Evolutionary conservation across 176 grass and related monocot species (phyloP), one percentile per base, ranked within the genome.

Genomic region (Areca catechu): DNA sequence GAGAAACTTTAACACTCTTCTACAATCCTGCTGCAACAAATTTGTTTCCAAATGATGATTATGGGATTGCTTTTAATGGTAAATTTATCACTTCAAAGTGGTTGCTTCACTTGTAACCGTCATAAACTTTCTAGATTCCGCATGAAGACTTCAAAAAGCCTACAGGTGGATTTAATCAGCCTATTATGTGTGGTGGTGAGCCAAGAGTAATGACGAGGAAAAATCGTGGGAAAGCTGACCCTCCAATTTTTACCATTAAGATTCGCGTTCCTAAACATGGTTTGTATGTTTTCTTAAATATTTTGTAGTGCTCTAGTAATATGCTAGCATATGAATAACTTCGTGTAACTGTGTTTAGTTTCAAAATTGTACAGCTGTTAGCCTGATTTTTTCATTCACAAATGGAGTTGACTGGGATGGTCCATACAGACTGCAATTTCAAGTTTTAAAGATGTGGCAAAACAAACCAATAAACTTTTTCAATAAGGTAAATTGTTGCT

Each of bases 111-210:
- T 9, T 43, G 34, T 43, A 43, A 43, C 14, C 14, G 34, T 43
- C 34, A 29, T 29, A 43, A 43, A 43, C 0, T 43, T 43, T 43
- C 34, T 43, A 12, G 34, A 43, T 43, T 65, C 55, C 4, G 12
- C 1, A 16, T 69, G 4, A 48, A 50, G 12, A 2, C 34, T 30
- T n/a, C 50, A 20, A 24, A 24, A 60, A 50, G 63, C 37, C 24
- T 75, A 15, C 66, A 89, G 86, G 92, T 23, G 86, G 92, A 7
- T 96, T 96, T 79, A 96, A 96, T 78, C 92, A 96, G 72, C 92
- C 92, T 16, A 96, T 96, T 66, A 96, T 91, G 92, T 96, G 92
- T 24, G 83, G 92, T 28, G 77, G 83, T 29, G 83, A 88, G 68
- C 86, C 92, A 19, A 90, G 92, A 83, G 71, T 84, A 57, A 96